Conservation (phyloP, 805 yeast genomes). For the Ogataea wickerhamii region DNA sequence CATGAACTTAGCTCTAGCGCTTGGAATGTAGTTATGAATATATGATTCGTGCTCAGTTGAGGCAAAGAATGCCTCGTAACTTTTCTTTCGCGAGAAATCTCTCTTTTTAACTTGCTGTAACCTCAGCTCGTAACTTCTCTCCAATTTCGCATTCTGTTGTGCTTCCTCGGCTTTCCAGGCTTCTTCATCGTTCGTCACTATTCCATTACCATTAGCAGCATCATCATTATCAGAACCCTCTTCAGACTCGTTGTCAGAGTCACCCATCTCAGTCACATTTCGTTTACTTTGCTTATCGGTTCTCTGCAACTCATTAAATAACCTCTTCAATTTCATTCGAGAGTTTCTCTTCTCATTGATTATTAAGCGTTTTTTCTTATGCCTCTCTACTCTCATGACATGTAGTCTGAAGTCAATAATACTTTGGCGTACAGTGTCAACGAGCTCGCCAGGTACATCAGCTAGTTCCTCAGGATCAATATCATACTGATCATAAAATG, state of each 20-base stretch:
- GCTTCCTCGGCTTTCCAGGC: conserved; percentile 19
- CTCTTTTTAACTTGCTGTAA: conserved; percentile 18
- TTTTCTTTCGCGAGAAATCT: conserved; percentile 30
- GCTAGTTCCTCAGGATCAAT: conserved; percentile 55
- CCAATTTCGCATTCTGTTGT: conserved; percentile 18
- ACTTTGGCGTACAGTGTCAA: conserved; percentile 49
- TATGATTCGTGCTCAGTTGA: conserved; percentile 29
- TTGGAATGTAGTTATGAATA: conserved; percentile 15
- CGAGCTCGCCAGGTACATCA: conserved; percentile 53
- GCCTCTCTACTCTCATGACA: conserved; percentile 49
- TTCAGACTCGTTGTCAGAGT: conserved; percentile 30
- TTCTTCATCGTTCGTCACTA: conserved; percentile 21
- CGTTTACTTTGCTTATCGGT: conserved; percentile 13
- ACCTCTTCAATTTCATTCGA: conserved; percentile 42
- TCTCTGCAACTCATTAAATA: conserved; percentile 31
- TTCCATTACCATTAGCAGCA: conserved; percentile 17
- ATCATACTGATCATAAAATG: conserved; percentile 34
- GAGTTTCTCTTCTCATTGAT: conserved; percentile 48
- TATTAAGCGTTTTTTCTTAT: conserved; percentile 46
- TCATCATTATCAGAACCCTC: conserved; percentile 27
- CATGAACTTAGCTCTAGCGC: conserved; percentile 24
- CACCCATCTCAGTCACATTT: conserved; percentile 22
- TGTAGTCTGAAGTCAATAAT: conserved; percentile 54
- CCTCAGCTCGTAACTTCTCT: conserved; percentile 13
- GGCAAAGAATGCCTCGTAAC: conserved; percentile 33